Conservation (phyloP, 768 basidiomycete genomes). For the Lyophyllum decastes region DNA sequence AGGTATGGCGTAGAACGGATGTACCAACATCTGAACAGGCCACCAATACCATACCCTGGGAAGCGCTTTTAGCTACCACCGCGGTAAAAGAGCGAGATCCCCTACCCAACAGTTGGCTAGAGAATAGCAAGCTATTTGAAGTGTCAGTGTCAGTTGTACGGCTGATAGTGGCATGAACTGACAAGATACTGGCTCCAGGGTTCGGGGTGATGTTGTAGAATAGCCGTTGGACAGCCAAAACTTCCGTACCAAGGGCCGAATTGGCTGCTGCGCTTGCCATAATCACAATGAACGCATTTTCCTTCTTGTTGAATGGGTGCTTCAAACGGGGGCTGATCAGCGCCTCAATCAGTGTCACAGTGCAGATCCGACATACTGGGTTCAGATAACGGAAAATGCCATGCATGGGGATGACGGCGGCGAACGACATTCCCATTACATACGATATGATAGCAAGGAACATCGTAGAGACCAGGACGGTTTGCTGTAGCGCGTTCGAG, state of each 20-base stretch:
- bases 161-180: conserved; percentile 1
- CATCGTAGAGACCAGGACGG: conserved; percentile 51
- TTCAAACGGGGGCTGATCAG: conserved; percentile 19
- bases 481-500: conserved; percentile 40
- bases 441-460: conserved; percentile 54
- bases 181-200: conserved; percentile 44
- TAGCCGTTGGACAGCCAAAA: conserved; percentile 53
- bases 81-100: neutral
- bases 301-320: conserved; percentile 63
- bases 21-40: conserved; percentile 46
- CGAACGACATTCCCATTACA: conserved; percentile 47
- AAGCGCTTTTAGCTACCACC: conserved; percentile 15
- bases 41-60: conserved; percentile 57
- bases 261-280: conserved; percentile 58
- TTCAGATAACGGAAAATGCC: conserved; percentile 53
- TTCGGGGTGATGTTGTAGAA: conserved; percentile 57
- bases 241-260: conserved; percentile 53
- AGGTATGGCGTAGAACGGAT: neutral
- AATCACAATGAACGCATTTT: conserved; percentile 58
- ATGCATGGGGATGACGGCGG: conserved; percentile 43
- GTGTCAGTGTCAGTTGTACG: neutral
- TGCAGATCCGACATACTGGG: conserved; percentile 37
- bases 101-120: conserved; percentile 35
- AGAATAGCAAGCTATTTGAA: conserved; percentile 29
- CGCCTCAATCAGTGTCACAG: neutral